Evolutionary conservation across 306 rosid species (phyloP), one percentile per base, ranked within the genome.

Genomic region (Canavalia gladiata): DNA sequence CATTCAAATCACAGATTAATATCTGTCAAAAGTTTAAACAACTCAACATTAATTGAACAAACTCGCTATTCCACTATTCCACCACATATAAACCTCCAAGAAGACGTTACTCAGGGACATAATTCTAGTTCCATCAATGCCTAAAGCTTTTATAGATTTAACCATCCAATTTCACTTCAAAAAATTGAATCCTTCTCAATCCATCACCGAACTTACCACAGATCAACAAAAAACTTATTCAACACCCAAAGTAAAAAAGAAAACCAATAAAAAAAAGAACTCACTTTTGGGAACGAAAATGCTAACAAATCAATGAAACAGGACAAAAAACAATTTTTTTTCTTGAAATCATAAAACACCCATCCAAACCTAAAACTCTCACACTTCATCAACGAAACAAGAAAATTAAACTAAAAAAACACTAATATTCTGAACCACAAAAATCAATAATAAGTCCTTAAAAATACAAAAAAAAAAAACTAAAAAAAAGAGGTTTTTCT

Each of bases 1-100:
- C 67, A 74, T 72, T 0, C 65, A 51, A 76, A 78, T 28, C 43
- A 79, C 12, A 42, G 0, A 50, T 72, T 34, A 54, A 42, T 2
- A 31, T 64, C 8, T 11, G 29, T 13, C 8, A 18, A 55, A 35
- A 47, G 29, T 11, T 39, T 12, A 10, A 39, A 47, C 8, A 37
- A 41, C 10, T 71, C 35, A 43, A 34, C 6, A 76, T 18, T 42
- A 52, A 6, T 7, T 0, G 2, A 68, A 28, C 3, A 5, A 18
- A 33, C 54, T 39, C 37, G 28, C 8, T 29, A 66, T 42, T 37
- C 58, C 28, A 45, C 28, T 30, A 6, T 7, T 8, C 12, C 39
- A 41, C 39, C 66, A 41, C 35, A 37, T 2, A 37, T 37, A 30
- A 3, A 13, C 54, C 8, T 43, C 25, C 37, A 9, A 33, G 46